Evolutionary conservation across 2,329 filamentous ascomycete species (phyloP), one percentile per base, ranked within the genome.

Genomic region (Fusarium nematophilum): DNA sequence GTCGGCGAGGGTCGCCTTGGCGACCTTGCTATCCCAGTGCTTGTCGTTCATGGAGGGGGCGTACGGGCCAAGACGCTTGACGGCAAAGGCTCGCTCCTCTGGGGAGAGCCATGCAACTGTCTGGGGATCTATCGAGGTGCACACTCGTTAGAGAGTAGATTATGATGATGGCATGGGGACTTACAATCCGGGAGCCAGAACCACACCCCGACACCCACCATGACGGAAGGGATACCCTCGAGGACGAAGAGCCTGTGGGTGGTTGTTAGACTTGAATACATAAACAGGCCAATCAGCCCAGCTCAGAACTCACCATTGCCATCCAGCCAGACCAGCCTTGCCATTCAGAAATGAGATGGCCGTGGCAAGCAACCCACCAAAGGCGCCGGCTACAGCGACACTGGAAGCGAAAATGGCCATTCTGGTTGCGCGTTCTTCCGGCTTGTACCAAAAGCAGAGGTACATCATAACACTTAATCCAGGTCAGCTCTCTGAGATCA

Each of bases 371-470:
- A 89, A 76, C 8, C 86, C 85, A 44, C 84, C 84, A 68, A 89
- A 88, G 1, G 86, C 85, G 17, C 83, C 84, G 0, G 85, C 84
- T 10, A 87, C 72, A 8, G 82, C 81, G 2, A 83, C 83, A 15
- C 82, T 83, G 33, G 80, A 84, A 65, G 84, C 88, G 67, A 87
- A 88, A 5, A 88, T 75, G 4, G 84, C 82, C 34, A 87, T 81
- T 4, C 85, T 77, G 45, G 82, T 86, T 47, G 86, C 83, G 36
- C 83, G 75, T 66, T 88, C 85, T 40, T 83, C 79, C 10, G 83
- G 76, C 53, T 83, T 85, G 58, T 88, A 89, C 84, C 86, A 89
- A 77, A 86, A 86, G 1, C 83, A 84, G 4, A 88, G 74, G 52
- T 87, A 84, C 66, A 84, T 86, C 25, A 83, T 78, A 9, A 85